Conservation (phyloP, 2,329 filamentous ascomycete genomes). For the Alternaria consortialis region DNA sequence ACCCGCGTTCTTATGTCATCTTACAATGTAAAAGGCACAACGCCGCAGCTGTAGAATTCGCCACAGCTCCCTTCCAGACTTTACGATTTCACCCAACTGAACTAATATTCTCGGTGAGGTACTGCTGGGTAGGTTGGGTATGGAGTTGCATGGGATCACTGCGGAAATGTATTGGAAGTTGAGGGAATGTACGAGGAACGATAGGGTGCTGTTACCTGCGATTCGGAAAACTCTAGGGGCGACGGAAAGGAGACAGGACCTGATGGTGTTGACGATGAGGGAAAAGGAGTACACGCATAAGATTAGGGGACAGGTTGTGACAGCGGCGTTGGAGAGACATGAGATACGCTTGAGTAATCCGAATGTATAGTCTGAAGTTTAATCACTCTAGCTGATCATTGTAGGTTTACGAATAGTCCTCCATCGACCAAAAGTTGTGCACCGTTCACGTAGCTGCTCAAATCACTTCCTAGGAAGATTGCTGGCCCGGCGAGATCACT, state of each 20-base stretch:
- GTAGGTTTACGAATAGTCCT: constrained; percentile 85
- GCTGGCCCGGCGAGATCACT: constrained; percentile 83
- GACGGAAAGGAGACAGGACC: not conserved
- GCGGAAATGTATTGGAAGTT: not conserved
- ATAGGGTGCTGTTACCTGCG: not conserved
- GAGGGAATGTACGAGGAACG: not conserved
- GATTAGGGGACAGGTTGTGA: not conserved
- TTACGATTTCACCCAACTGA: not conserved
- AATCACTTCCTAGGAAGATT: constrained; percentile 79
- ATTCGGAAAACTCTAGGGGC: not conserved
- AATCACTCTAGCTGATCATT: constrained; percentile 15
- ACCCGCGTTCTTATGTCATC: not conserved
- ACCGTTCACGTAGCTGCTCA: constrained; percentile 71
- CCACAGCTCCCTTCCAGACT: not conserved
- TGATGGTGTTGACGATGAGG: not conserved
- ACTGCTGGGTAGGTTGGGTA: not conserved
- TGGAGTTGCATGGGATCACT: not conserved
- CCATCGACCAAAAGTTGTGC: constrained; percentile 88
- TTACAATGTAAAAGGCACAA: not conserved
- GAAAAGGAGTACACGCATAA: not conserved
- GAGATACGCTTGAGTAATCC: not conserved
- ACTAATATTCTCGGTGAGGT: not conserved
- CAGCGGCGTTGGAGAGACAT: not conserved
- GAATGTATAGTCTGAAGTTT: not conserved
- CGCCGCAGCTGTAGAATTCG: not conserved